Conservation (phyloP, 2,329 filamentous ascomycete genomes). For the Emericellopsis cladophorae region DNA sequence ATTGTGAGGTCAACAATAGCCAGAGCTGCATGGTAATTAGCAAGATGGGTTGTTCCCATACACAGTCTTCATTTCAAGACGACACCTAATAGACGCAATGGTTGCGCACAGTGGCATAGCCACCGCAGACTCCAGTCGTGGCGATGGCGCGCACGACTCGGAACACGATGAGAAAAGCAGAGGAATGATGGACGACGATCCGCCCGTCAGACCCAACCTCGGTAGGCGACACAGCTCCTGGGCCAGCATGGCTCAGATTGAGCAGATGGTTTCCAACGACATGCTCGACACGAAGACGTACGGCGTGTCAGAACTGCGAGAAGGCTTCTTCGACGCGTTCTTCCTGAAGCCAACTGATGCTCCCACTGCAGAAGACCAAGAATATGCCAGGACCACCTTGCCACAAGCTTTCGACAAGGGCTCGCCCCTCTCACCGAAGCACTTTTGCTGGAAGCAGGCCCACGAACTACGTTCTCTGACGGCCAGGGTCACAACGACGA, state of each 20-base stretch:
- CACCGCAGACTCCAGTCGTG: too few species aligned
- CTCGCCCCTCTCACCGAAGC: constrained; percentile 30
- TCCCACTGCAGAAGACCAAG: constrained; percentile 17
- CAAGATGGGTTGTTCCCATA: too few species aligned
- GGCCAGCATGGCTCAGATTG: constrained; percentile 18
- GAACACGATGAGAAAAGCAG: too few species aligned
- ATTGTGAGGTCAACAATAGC: too few species aligned
- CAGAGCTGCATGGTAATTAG: too few species aligned
- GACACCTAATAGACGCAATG: too few species aligned
- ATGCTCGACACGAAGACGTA: constrained; percentile 25
- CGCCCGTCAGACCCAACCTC: constrained; percentile 1
- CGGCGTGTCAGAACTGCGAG: constrained; percentile 27
- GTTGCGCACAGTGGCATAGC: too few species aligned
- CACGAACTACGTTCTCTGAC: constrained; percentile 26
- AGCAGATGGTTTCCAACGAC: constrained; percentile 18
- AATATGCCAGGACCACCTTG: constrained; percentile 28
- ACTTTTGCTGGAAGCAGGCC: constrained; percentile 34
- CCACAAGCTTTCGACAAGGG: constrained; percentile 31
- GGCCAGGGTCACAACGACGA: constrained; percentile 21
- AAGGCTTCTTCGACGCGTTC: constrained; percentile 33
- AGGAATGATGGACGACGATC: too few species aligned
- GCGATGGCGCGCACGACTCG: too few species aligned
- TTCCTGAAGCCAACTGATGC: constrained; percentile 27
- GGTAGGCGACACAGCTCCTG: constrained; percentile 12
- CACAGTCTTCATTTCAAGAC: too few species aligned